Conservation (phyloP, 345 rosid species). For the Clausena lansium region DNA sequence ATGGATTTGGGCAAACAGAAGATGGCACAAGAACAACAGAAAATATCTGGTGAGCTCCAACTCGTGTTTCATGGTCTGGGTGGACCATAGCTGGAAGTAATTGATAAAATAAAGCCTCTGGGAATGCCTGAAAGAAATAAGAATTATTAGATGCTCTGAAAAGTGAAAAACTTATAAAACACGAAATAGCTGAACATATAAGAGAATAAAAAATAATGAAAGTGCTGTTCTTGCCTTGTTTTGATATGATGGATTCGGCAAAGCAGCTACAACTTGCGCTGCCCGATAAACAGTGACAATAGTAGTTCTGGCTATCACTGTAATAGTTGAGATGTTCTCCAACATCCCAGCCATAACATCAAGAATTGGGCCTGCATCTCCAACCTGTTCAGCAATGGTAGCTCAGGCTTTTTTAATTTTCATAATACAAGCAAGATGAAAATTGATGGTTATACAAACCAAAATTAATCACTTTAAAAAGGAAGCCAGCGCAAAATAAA, state of each 20-base stretch:
- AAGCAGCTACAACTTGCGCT: slow-evolving; percentile 82
- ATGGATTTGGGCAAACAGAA: slow-evolving; percentile 64
- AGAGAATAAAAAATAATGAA: slow-evolving; percentile 3
- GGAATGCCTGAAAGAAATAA: slow-evolving; percentile 63
- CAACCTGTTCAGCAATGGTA: slow-evolving; percentile 53
- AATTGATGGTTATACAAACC: slow-evolving; percentile 1
- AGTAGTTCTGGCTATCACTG: slow-evolving; percentile 75
- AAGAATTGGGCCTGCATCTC: slow-evolving; percentile 93
- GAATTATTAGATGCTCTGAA: slow-evolving; percentile 10
- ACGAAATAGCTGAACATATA: slow-evolving; percentile 6
- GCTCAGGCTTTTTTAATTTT: slow-evolving; percentile 20
- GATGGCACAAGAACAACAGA: slow-evolving; percentile 94
- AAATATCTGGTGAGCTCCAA: slow-evolving; percentile 92
- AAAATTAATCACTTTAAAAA: background rate
- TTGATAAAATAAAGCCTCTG: slow-evolving; percentile 93
- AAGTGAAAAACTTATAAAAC: slow-evolving; percentile 1
- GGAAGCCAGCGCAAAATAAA: slow-evolving; percentile 7
- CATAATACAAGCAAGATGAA: slow-evolving; percentile 1
- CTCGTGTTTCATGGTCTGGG: slow-evolving; percentile 86
- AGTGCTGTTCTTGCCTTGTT: slow-evolving; percentile 57
- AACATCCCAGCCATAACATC: slow-evolving; percentile 86
- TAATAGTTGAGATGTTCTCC: slow-evolving; percentile 80
- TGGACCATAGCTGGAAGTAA: slow-evolving; percentile 94
- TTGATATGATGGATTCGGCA: slow-evolving; percentile 78
- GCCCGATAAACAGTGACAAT: slow-evolving; percentile 81